A percentile compares a stretch with the other conserved stretches of the same genome.
phyloP scores from a whole-genome alignment of 1,139 yeast genomes.

The Magnusiomyces suaveolens region DNA sequence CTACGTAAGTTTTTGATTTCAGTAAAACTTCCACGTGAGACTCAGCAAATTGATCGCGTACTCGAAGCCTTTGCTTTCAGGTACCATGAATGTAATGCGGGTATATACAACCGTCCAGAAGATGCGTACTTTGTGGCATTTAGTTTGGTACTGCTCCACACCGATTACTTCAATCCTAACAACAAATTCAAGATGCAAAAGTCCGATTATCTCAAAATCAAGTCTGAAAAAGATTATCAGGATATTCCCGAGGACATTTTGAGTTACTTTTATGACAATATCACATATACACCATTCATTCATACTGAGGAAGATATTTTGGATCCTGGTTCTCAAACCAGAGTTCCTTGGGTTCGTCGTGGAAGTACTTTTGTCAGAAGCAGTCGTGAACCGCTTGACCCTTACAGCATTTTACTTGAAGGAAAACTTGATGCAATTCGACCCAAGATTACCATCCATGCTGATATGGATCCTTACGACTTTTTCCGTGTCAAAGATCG shows the following conservation, averaged over 20 bases:
- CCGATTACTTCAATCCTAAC: constrained; percentile 56
- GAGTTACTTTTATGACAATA: constrained; percentile 54
- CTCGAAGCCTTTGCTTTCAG: constrained; percentile 45
- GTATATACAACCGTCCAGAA: constrained; percentile 37
- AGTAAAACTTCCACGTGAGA: constrained; percentile 52
- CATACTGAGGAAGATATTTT: constrained; percentile 32
- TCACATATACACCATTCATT: constrained; percentile 46
- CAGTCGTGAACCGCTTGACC: constrained; percentile 32
- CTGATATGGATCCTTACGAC: constrained; percentile 27
- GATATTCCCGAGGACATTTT: constrained; percentile 36
- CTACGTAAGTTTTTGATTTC: constrained; percentile 47
- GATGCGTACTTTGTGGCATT: constrained; percentile 48
- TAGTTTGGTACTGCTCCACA: constrained; percentile 56
- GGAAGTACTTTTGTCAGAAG: constrained; percentile 22
- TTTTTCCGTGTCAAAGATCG: constrained; percentile 22
- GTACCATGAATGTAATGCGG: constrained; percentile 38
- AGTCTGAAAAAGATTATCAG: constrained; percentile 27
- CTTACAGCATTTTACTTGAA: constrained; percentile 33
- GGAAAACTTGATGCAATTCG: constrained; percentile 30
- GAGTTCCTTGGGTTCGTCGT: constrained; percentile 18
- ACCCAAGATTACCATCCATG: constrained; percentile 27
- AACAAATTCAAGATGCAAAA: constrained; percentile 57
- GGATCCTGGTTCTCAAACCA: constrained; percentile 9
- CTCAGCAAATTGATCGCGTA: constrained; percentile 63
- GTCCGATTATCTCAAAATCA: constrained; percentile 46